Evolutionary conservation across 2,329 filamentous ascomycete species (phyloP).

Genomic region (Aaosphaeria arxii): DNA sequence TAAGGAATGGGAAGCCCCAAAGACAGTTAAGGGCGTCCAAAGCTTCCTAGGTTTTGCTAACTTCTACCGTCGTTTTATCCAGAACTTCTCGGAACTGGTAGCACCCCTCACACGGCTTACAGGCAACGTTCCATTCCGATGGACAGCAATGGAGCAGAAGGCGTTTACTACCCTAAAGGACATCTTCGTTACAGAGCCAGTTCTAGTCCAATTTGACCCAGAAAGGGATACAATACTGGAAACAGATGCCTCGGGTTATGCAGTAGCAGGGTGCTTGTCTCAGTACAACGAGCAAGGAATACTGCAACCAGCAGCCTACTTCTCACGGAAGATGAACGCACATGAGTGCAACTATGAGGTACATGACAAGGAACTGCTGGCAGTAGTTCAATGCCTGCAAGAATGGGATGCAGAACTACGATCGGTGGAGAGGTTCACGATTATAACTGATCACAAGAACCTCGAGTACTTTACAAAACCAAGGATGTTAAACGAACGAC

Average conservation of each 20-base stretch:
- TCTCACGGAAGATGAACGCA: constrained; percentile 16
- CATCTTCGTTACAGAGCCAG: not conserved
- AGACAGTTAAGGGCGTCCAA: not conserved
- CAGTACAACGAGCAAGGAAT: constrained; percentile 4
- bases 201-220: not conserved
- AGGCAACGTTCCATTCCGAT: not conserved
- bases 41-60: not conserved
- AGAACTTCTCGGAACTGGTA: not conserved
- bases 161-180: not conserved
- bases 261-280: not conserved
- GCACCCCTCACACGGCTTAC: not conserved
- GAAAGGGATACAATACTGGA: not conserved
- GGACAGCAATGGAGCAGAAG: not conserved
- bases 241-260: not conserved
- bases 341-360: constrained; percentile 33
- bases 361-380: constrained; percentile 36
- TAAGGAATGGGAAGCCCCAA: constrained; percentile 3
- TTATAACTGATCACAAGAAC: not conserved
- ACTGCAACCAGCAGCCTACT: constrained; percentile 15
- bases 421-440: not conserved
- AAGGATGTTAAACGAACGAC: not conserved
- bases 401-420: constrained; percentile 12
- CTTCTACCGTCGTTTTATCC: not conserved
- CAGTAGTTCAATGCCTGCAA: constrained; percentile 26
- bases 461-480: not conserved